Base-by-base conservation (phyloP, 148 eudicot species). In the Arctostaphylos glauca region DNA sequence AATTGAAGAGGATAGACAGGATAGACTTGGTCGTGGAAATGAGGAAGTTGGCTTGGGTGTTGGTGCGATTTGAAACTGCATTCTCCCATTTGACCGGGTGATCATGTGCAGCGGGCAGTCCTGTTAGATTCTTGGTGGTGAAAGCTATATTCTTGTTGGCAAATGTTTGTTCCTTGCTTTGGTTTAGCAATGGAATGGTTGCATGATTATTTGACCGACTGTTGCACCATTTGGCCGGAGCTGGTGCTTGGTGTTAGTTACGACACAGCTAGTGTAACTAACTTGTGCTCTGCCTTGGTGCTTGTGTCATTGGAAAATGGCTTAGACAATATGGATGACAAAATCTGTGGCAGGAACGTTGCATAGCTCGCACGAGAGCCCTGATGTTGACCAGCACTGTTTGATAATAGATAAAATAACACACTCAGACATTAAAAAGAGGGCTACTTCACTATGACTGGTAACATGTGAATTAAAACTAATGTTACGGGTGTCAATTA, bases 1-100 rank as follows among this genome's bases (percentile, higher is more conserved):
- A 47, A 92, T 88, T 16, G 94, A 89, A 82, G 98, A 96, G 82
- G 91, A 87, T n/a, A 78, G 87, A 80, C 86, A 89, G 83, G 90
- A 88, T 44, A 79, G 86, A 75, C 86, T 92, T 49, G 87, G 85
- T 43, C 59, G 83, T 71, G 88, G 83, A 78, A 89, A 84, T 15
- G 83, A 83, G 48, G 85, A 68, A 71, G 89, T 52, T 82, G 89
- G 89, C 9, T 91, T 86, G 83, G 77, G 83, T 78, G 73, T 85
- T 74, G 50, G 60, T 53, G 77, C 31, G n/a, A 76, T 50, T 74
- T 74, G 79, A 80, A 81, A 15, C 21, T 80, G 82, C 43, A 23
- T 23, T 25, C 67, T 62, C 53, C 25, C 43, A 23, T 52, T 77
- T 54, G 80, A 77, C 25, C 38, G 13, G 66, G 66, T 77, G 80